Evolutionary conservation across 192 early-diverging fungal species (phyloP), one percentile per base, ranked within the genome.

Genomic region (Coemansia sp.): DNA sequence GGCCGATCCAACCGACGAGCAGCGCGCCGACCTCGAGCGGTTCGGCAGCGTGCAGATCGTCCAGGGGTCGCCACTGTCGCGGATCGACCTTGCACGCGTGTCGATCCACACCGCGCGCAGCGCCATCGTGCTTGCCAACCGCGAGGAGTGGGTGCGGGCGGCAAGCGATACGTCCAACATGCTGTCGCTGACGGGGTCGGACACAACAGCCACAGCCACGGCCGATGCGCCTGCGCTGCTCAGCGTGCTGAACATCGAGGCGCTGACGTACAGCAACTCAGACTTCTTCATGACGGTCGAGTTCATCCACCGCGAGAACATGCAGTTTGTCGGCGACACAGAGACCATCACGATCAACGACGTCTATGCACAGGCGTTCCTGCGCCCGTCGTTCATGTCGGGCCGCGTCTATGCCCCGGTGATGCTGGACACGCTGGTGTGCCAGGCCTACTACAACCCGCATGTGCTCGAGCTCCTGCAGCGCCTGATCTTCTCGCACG

Each of bases 301-400:
- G 75, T 89, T 89, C 64, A 76, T 87, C 48, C 83, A 89, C 62
- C 76, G 74, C 66, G 85, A 91, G 63, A 90, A 88, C 64, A 87
- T 89, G 78, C 89, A 91, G 74, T 85, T 90, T 61, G 83, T 91
- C 40, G 89, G 90, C 27, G 81, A 87, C 47, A 83, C 78, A 22
- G 84, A 84, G 58, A 79, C 81, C 4, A 66, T 83, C n/a, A 73
- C 72, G 29, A 82, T 80, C 64, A 71, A 83, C 56, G 84, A 85
- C 42, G 70, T 86, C 27, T 80, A 79, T 30, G 88, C 82, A 9
- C 87, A 88, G 67, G 83, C 82, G 40, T 72, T 89, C 44, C 59
- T 89, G 56, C 69, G 86, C 22, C 88, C 88, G 13, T 79, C 84
- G 25, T 91, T 90, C 59, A 86, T 88, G 72, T 82, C 82, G 2